A percentile compares a stretch with the other conserved stretches of the same genome.
phyloP scores from a whole-genome alignment of 805 yeast genomes.

The Candida piceae region DNA sequence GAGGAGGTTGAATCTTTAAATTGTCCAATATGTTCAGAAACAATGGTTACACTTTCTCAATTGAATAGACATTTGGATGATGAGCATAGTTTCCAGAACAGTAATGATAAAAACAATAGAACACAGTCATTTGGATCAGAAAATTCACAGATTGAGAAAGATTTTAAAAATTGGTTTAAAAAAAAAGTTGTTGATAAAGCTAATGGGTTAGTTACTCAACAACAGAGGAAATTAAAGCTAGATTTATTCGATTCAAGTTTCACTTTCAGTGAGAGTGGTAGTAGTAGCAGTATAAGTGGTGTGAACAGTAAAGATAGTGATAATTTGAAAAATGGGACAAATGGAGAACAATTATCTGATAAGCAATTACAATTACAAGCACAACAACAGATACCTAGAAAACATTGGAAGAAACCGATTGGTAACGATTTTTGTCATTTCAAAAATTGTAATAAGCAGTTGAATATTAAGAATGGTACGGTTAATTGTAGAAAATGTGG shows the following conservation, averaged over 20 bases:
- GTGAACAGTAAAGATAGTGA: not conserved
- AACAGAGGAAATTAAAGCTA: conserved; percentile 37
- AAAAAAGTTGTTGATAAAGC: conserved; percentile 35
- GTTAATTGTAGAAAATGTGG: conserved; percentile 81
- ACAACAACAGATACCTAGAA: too few relatives aligned
- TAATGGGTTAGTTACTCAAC: conserved; percentile 27
- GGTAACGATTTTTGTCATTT: conserved; percentile 39
- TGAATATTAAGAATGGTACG: conserved; percentile 49
- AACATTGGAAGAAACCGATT: conserved; percentile 55
- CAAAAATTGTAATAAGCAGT: conserved; percentile 34
- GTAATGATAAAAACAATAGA: not conserved
- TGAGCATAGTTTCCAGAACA: conserved; percentile 39
- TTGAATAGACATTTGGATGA: conserved; percentile 71
- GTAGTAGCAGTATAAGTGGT: too few relatives aligned
- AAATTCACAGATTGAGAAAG: conserved; percentile 25
- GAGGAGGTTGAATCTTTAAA: conserved; percentile 4
- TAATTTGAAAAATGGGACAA: not conserved
- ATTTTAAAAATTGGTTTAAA: conserved; percentile 39
- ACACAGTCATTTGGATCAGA: conserved; percentile 1
- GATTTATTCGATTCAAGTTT: conserved; percentile 45
- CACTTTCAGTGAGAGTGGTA: conserved; percentile 11
- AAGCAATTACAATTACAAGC: too few relatives aligned
- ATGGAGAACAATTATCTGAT: too few relatives aligned
- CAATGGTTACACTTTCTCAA: conserved; percentile 48
- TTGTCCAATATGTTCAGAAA: conserved; percentile 71